A percentile compares a stretch with the other conserved stretches of the same genome.
phyloP scores from a whole-genome alignment of 1,139 yeast genomes.

The Sugiyamaella grinbergsii region DNA sequence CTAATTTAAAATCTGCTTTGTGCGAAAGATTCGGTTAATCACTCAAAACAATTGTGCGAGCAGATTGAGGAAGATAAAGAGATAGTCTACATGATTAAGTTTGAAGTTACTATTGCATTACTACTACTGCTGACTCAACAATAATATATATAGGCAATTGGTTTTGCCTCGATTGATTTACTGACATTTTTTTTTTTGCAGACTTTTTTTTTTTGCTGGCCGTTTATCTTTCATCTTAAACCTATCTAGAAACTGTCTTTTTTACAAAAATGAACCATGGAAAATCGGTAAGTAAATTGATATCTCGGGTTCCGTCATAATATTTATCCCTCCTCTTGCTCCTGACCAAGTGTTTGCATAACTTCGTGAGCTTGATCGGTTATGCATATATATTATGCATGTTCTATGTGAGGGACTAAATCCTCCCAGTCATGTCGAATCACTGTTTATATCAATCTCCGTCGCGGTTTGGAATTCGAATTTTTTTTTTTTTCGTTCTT shows the following conservation, averaged over 20 bases:
- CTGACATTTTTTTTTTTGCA: not conserved
- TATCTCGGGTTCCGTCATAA: too few relatives aligned
- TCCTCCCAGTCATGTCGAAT: too few relatives aligned
- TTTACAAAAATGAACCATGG: too few relatives aligned
- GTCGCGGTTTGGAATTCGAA: not conserved
- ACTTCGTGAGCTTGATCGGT: not conserved
- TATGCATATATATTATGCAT: not conserved
- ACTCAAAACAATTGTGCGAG: slow-evolving; percentile 1
- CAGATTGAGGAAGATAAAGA: slow-evolving; percentile 7
- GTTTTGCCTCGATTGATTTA: not conserved
- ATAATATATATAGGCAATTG: not conserved
- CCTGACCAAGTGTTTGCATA: too few relatives aligned
- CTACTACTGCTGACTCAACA: too few relatives aligned
- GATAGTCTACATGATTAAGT: slow-evolving; percentile 4
- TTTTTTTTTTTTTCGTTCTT: too few relatives aligned
- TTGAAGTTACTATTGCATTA: too few relatives aligned
- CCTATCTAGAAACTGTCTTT: too few relatives aligned
- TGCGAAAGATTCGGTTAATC: slow-evolving; percentile 14
- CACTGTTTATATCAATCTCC: too few relatives aligned
- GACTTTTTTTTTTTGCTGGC: not conserved
- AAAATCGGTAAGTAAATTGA: slow-evolving; percentile 17
- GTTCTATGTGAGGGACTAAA: too few relatives aligned
- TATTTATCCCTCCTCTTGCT: too few relatives aligned
- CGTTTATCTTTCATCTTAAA: too few relatives aligned
- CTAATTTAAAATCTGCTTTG: slow-evolving; percentile 9